Conservation (phyloP, 495 filamentous ascomycete genomes). For the Aspergillus ellipticus region DNA sequence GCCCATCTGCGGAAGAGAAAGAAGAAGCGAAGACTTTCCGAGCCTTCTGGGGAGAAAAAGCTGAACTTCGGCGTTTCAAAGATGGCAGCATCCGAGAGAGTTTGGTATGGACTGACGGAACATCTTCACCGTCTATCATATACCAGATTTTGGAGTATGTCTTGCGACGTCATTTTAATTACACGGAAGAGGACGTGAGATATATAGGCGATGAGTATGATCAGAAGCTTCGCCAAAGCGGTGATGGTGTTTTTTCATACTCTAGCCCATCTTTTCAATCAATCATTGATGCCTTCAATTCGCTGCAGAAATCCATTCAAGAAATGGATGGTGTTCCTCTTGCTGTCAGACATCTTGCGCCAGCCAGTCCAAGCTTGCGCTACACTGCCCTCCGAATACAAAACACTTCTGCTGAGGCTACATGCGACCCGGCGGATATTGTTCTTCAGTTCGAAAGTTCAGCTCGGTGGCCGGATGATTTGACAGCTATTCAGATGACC, state of each 20-base stretch:
- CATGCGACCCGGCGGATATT: constrained; percentile 55
- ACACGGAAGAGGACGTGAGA: constrained; percentile 43
- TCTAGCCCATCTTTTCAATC: constrained; percentile 50
- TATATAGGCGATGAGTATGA: constrained; percentile 63
- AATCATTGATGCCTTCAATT: constrained; percentile 59
- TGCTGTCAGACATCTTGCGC: constrained; percentile 69
- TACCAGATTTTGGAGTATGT: constrained; percentile 76
- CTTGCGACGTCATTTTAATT: constrained; percentile 61
- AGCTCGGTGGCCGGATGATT: constrained; percentile 86
- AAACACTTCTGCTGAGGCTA: constrained; percentile 27
- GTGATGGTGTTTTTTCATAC: constrained; percentile 33
- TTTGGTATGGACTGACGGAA: constrained; percentile 70
- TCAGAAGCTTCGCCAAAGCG: constrained; percentile 46
- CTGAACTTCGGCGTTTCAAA: constrained; percentile 52
- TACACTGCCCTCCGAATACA: constrained; percentile 58
- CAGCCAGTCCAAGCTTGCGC: constrained; percentile 67
- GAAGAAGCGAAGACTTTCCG: constrained; percentile 44
- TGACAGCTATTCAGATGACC: constrained; percentile 84
- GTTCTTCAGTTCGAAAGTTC: constrained; percentile 92
- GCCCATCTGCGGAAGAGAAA: constrained; percentile 75
- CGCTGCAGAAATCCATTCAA: constrained; percentile 69
- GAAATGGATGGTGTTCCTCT: constrained; percentile 76
- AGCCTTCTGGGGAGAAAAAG: constrained; percentile 52
- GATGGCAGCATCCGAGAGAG: constrained; percentile 59
- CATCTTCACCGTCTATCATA: constrained; percentile 59